Conservation (phyloP, 129 eudicot species). For the Saposhnikovia divaricata region DNA sequence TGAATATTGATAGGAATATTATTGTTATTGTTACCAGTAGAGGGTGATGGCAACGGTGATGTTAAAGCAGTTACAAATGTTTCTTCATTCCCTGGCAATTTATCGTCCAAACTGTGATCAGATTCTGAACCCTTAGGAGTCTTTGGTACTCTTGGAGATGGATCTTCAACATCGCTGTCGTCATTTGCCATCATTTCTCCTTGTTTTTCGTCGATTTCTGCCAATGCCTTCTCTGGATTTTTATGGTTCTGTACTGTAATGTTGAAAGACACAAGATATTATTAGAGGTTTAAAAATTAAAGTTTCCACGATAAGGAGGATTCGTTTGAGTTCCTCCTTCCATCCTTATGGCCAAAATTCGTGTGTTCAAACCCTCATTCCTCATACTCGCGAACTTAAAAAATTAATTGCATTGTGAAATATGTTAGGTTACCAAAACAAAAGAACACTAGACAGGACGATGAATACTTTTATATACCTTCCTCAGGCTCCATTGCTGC, state of each 20-base stretch:
- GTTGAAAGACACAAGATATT: background rate
- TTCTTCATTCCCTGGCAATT: slow-evolving; percentile 10
- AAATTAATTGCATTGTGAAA: background rate
- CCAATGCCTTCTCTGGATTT: slow-evolving; percentile 14
- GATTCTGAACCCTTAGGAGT: slow-evolving; percentile 46
- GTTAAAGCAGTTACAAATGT: background rate
- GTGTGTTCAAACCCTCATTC: background rate
- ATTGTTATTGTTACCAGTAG: background rate
- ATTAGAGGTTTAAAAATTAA: background rate
- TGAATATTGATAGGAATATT: slow-evolving; percentile 2
- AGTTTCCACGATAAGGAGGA: background rate
- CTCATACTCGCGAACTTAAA: background rate
- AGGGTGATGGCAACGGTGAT: background rate
- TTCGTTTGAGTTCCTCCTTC: background rate
- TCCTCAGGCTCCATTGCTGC: background rate
- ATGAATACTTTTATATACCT: background rate
- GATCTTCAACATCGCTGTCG: slow-evolving; percentile 4
- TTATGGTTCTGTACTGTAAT: slow-evolving; percentile 16
- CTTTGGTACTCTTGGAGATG: slow-evolving; percentile 72
- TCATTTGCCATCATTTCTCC: slow-evolving; percentile 8
- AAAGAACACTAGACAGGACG: background rate
- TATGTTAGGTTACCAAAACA: background rate
- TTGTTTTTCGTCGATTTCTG: slow-evolving; percentile 12
- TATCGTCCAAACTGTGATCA: slow-evolving; percentile 33
- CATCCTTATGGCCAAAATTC: background rate